These are phyloP conservation scores for Cercospora sp. DNA, from an alignment of 2,329 filamentous ascomycete species.

Conservation along the genomic window DNA sequence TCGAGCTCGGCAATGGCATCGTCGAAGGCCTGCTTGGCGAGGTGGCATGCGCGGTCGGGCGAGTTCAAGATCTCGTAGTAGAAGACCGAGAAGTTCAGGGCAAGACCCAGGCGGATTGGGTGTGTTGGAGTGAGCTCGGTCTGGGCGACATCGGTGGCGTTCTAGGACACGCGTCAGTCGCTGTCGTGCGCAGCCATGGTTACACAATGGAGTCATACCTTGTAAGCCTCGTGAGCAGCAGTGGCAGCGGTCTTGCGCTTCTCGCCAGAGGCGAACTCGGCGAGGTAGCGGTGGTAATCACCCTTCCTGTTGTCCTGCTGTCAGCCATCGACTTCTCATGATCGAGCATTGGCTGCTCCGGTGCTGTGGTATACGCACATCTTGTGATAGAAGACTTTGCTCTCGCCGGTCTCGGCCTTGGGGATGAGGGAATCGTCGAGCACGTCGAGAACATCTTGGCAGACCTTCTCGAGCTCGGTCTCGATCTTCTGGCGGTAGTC, in stretches of 20 bases:
- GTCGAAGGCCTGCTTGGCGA: conserved; percentile 98
- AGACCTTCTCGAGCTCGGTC: conserved; percentile 94
- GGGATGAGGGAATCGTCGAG: conserved; percentile 91
- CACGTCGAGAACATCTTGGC: conserved; percentile 95
- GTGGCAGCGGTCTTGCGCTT: conserved; percentile 88
- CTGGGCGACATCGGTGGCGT: conserved; percentile 96
- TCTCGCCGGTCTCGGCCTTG: conserved; percentile 94
- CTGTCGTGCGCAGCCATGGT: conserved; percentile 18
- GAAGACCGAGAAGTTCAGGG: conserved; percentile 99
- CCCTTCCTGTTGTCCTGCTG: conserved; percentile 70
- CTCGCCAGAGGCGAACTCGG: conserved; percentile 89
- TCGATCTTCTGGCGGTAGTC: conserved; percentile 99
- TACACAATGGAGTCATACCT: conserved; percentile 60
- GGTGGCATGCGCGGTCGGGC: conserved; percentile 93
- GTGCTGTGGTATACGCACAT: conserved; percentile 66
- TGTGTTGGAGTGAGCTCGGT: conserved; percentile 96
- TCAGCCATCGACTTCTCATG: not conserved
- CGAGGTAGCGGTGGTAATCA: conserved; percentile 94
- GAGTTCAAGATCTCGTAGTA: conserved; percentile 99
- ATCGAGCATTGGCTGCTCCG: not conserved
- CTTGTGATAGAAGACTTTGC: conserved; percentile 99
- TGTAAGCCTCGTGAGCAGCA: conserved; percentile 92
- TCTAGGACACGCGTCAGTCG: conserved; percentile 54
- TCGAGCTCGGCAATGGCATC: conserved; percentile 98
- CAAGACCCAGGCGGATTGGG: conserved; percentile 95